Percentiles rank a stretch among this genome's conserved stretches.
phyloP scores from a whole-genome alignment of 257 asterid genomes.

The Capsicum rhomboideum region DNA sequence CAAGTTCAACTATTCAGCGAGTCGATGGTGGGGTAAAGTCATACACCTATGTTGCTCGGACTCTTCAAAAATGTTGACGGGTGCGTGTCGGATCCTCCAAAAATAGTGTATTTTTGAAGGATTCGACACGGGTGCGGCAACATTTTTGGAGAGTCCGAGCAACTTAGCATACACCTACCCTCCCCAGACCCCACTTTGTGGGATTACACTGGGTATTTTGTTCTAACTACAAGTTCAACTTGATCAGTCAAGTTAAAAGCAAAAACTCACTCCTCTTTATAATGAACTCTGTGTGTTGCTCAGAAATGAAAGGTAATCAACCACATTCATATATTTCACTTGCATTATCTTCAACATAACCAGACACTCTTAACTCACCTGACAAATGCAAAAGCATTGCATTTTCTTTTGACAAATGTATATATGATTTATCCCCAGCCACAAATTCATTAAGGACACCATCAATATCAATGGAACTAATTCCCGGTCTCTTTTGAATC shows the following conservation, averaged over 20 bases:
- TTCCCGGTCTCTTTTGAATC: conserved; percentile 53
- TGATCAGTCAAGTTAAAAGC: neutral
- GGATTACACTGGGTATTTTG: no score
- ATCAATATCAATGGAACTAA: conserved; percentile 50
- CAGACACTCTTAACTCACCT: conserved; percentile 23
- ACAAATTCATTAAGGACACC: conserved; percentile 39
- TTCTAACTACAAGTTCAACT: neutral
- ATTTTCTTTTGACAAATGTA: conserved; percentile 25
- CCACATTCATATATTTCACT: conserved; percentile 3
- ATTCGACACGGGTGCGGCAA: no score
- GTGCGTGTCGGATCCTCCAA: no score
- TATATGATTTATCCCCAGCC: conserved; percentile 59
- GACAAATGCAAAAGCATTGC: conserved; percentile 38
- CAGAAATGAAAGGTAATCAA: neutral
- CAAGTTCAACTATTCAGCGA: no score
- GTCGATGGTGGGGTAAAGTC: no score
- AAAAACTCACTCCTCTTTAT: neutral
- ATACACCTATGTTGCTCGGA: no score
- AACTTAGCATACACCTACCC: no score
- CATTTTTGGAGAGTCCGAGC: no score
- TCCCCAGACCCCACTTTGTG: no score
- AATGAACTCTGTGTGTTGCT: neutral
- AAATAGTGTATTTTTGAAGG: no score
- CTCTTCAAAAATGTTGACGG: no score
- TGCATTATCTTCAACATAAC: conserved; percentile 14